Evolutionary conservation across 1,284 basidiomycete species (phyloP).

Genomic region (Ganoderma lucidum): DNA sequence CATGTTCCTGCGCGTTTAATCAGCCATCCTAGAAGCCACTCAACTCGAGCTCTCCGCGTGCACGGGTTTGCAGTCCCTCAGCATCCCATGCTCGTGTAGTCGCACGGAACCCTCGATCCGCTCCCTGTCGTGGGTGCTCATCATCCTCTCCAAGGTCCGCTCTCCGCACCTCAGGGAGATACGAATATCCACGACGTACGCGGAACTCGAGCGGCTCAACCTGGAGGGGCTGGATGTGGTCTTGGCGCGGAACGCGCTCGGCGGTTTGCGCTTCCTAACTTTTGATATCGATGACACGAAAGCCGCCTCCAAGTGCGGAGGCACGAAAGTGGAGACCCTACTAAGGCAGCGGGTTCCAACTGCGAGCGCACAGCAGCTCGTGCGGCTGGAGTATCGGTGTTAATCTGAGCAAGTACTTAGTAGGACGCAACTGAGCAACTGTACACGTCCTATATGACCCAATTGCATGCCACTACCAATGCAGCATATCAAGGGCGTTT

Average conservation of each 20-base stretch:
- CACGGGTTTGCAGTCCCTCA: constrained; percentile 30
- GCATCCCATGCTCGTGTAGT: constrained; percentile 27
- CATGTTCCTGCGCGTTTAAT: constrained; percentile 10
- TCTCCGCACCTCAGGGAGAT: constrained; percentile 28
- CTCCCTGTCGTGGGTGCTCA: constrained; percentile 39
- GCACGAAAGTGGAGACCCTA: neutral
- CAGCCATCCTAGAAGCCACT: constrained; percentile 30
- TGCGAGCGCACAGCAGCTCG: constrained; percentile 1
- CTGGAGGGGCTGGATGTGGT: constrained; percentile 38
- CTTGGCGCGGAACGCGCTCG: constrained; percentile 25
- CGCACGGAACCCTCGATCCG: constrained; percentile 20
- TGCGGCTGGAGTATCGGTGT: constrained; percentile 4
- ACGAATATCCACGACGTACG: constrained; percentile 25
- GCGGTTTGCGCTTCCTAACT: constrained; percentile 25
- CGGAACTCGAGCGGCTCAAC: constrained; percentile 31
- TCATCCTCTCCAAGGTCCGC: constrained; percentile 34
- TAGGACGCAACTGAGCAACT: neutral
- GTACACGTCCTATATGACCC: neutral
- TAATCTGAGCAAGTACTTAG: neutral
- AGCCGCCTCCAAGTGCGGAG: neutral
- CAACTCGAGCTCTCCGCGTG: constrained; percentile 29
- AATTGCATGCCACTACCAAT: no score
- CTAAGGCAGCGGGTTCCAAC: constrained; percentile 15
- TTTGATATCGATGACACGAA: constrained; percentile 28
- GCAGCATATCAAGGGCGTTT: no score